A percentile compares a stretch with the other conserved stretches of the same genome.
Evolutionary conservation across 75 land plant genomes (phyloP).

Genomic region (Selaginella tamariscina): DNA sequence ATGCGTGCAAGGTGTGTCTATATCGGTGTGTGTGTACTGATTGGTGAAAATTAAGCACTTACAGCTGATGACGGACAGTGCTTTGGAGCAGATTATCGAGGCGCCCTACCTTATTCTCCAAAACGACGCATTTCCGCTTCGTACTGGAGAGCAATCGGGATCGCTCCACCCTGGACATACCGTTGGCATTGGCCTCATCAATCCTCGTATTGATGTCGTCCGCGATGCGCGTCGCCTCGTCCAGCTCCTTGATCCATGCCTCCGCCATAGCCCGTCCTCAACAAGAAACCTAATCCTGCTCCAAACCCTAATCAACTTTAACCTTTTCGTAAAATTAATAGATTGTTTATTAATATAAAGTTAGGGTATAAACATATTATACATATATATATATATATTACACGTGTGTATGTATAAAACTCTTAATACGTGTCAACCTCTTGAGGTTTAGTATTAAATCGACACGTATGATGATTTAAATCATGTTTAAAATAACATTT

Average conservation of each 20-base stretch:
- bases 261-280: constrained; percentile 38
- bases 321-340: no score
- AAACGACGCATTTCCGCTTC: constrained; percentile 64
- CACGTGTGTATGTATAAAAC: no score
- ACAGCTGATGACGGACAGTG: constrained; percentile 53
- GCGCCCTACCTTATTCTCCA: constrained; percentile 58
- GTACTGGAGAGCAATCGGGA: constrained; percentile 49
- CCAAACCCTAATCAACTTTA: no score
- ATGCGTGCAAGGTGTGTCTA: background rate
- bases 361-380: no score
- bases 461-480: no score
- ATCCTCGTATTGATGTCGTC: constrained; percentile 62
- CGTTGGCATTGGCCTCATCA: constrained; percentile 33
- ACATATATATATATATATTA: no score
- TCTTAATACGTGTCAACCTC: no score
- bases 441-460: no score
- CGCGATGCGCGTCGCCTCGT: constrained; percentile 64
- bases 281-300: background rate
- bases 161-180: constrained; percentile 46
- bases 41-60: no score
- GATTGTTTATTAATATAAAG: no score
- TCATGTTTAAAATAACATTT: no score
- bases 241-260: constrained; percentile 66
- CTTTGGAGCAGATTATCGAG: constrained; percentile 47
- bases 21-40: no score